Conservation (phyloP, 306 rosid genomes). For the Cucurbita ficifolia region DNA sequence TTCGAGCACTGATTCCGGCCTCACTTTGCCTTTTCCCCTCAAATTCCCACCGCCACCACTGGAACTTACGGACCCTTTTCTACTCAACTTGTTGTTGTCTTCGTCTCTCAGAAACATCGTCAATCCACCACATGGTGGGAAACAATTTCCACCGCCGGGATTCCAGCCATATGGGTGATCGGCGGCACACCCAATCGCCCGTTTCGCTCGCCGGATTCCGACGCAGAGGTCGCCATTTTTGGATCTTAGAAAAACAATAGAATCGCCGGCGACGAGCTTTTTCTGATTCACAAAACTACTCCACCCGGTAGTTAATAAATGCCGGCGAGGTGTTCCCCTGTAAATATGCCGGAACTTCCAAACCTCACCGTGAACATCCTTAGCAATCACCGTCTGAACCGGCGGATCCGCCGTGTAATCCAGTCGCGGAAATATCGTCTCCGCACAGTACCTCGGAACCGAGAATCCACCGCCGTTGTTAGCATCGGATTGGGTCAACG, state of each 20-base stretch:
- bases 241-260: conserved; percentile 69
- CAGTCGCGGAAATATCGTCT: conserved; percentile 73
- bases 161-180: conserved; percentile 57
- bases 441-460: conserved; percentile 92
- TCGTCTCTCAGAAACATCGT: conserved; percentile 48
- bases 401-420: conserved; percentile 96
- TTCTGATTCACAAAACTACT: conserved; percentile 91
- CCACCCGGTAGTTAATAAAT: conserved; percentile 92
- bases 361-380: conserved; percentile 76
- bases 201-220: conserved; percentile 75
- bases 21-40: conserved; percentile 32
- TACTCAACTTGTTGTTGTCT: conserved; percentile 27
- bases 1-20: conserved; percentile 58
- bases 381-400: conserved; percentile 79
- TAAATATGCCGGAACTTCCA: conserved; percentile 95
- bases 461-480: conserved; percentile 98
- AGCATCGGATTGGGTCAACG: conserved; percentile 90
- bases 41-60: conserved; percentile 15
- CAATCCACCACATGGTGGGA: conserved; percentile 39
- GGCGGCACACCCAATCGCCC: conserved; percentile 32
- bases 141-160: conserved; percentile 20
- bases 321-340: conserved; percentile 90
- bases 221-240: conserved; percentile 70
- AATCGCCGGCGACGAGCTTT: conserved; percentile 92
- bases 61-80: conserved; percentile 39